Percentiles rank a stretch among this genome's conserved stretches.
Conservation (phyloP, 2,329 filamentous ascomycete species). For the Davidsoniella virescens region DNA sequence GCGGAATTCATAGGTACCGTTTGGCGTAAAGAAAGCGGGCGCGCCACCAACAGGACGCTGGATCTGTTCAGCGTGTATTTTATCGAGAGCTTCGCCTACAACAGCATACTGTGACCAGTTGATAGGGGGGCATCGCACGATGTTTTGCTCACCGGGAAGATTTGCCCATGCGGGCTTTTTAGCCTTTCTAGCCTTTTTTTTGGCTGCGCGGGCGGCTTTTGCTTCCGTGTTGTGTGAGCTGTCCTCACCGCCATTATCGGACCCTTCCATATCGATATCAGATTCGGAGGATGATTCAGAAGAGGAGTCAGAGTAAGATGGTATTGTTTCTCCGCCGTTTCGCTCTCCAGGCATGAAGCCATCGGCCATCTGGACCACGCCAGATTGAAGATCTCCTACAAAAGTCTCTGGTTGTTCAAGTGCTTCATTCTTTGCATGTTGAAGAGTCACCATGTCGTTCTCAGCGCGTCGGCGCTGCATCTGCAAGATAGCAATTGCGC, state of each 20-base stretch:
- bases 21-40: constrained; percentile 27
- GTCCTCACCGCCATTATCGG: constrained; percentile 15
- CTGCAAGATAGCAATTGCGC: constrained; percentile 73
- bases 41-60: constrained; percentile 41
- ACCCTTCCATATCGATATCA: neutral
- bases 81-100: constrained; percentile 61
- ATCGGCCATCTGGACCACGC: constrained; percentile 34
- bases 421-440: constrained; percentile 53
- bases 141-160: constrained; percentile 62
- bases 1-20: constrained; percentile 34
- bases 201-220: neutral
- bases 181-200: constrained; percentile 15
- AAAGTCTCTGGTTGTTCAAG: constrained; percentile 57
- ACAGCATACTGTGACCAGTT: constrained; percentile 93
- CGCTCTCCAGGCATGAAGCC: constrained; percentile 15
- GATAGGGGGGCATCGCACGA: constrained; percentile 74
- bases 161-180: constrained; percentile 34
- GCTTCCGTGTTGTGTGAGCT: constrained; percentile 8
- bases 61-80: constrained; percentile 66
- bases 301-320: constrained; percentile 15
- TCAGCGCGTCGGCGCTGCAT: constrained; percentile 66
- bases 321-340: constrained; percentile 6
- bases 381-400: constrained; percentile 46
- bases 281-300: constrained; percentile 17
- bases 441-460: constrained; percentile 56